A percentile compares a stretch with the other conserved stretches of the same genome.
Conservation (phyloP, 768 basidiomycete species). For the Infundibulicybe gibba region DNA sequence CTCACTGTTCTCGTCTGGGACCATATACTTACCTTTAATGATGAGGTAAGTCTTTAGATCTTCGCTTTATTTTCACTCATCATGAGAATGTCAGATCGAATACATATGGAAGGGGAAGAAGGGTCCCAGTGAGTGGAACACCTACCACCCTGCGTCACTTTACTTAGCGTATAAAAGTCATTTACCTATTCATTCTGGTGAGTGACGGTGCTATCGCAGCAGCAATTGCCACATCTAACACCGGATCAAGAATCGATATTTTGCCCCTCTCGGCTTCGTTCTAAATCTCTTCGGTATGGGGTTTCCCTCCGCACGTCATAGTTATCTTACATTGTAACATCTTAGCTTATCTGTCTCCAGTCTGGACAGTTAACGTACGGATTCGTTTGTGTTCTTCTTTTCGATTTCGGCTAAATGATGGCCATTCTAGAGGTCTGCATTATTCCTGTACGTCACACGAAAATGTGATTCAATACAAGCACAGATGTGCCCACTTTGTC, state of each 20-base stretch:
- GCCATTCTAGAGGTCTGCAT: too few relatives aligned
- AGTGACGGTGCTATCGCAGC: conserved; percentile 5
- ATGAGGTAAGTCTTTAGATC: conserved; percentile 29
- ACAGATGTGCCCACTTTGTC: conserved; percentile 41
- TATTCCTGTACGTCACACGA: too few relatives aligned
- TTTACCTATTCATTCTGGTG: conserved; percentile 41
- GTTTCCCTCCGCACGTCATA: not conserved
- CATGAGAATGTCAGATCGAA: conserved; percentile 32
- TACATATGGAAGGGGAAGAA: conserved; percentile 51
- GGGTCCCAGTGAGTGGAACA: conserved; percentile 35
- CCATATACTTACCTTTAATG: conserved; percentile 47
- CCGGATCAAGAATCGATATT: conserved; percentile 55
- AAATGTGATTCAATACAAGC: not conserved
- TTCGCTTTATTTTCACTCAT: not conserved
- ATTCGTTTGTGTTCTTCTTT: not conserved
- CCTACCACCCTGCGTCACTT: not conserved
- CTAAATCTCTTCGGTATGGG: conserved; percentile 45
- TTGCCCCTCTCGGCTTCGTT: conserved; percentile 61
- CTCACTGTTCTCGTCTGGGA: conserved; percentile 54
- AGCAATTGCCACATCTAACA: not conserved
- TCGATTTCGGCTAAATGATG: too few relatives aligned
- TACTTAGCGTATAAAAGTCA: conserved; percentile 21
- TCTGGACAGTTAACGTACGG: conserved; percentile 35
- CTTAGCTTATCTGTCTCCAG: conserved; percentile 36
- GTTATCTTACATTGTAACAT: not conserved